Percentiles rank a stretch among this genome's conserved stretches.
These are phyloP conservation scores for Fulvia fulva DNA, from an alignment of 2,329 filamentous ascomycete species.

Conservation along the genomic window DNA sequence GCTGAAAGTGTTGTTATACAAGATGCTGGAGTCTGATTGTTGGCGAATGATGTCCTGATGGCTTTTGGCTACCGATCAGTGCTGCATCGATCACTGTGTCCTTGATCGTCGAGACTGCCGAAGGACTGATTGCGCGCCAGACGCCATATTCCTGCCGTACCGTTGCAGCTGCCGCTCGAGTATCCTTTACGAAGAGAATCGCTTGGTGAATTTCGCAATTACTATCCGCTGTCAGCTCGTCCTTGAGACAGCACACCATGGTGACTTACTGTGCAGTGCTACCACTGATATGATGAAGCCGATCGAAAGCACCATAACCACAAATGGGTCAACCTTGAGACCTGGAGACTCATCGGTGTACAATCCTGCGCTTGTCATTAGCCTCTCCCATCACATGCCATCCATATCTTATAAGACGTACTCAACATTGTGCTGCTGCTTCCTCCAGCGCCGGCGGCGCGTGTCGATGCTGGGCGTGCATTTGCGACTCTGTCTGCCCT, in stretches of 20 bases:
- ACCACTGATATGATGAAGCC: conserved; percentile 99
- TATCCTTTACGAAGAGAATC: conserved; percentile 59
- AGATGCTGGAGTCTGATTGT: conserved; percentile 2
- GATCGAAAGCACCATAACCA: conserved; percentile 90
- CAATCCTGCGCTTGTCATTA: conserved; percentile 56
- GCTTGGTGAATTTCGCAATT: conserved; percentile 90
- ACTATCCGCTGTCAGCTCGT: conserved; percentile 52
- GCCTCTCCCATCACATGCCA: neutral
- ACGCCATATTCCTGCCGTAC: conserved; percentile 11
- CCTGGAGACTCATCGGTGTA: conserved; percentile 99
- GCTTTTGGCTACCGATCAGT: neutral
- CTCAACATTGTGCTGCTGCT: conserved; percentile 98
- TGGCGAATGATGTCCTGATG: neutral
- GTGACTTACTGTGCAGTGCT: conserved; percentile 87
- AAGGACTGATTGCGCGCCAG: conserved; percentile 4
- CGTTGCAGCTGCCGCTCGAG: conserved; percentile 1
- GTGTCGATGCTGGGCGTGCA: conserved; percentile 84
- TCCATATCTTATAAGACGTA: conserved; percentile 44
- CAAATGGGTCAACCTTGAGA: conserved; percentile 95
- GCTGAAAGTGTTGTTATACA: conserved; percentile 1
- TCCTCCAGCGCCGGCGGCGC: conserved; percentile 88
- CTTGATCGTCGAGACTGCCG: neutral
- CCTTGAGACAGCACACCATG: neutral
- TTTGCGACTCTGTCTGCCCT: conserved; percentile 97
- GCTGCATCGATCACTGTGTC: neutral